Evolutionary conservation across 352 stramenopile genomes (phyloP), one percentile per base, ranked within the genome.

Genomic region (Globisporangium orthogonon): DNA sequence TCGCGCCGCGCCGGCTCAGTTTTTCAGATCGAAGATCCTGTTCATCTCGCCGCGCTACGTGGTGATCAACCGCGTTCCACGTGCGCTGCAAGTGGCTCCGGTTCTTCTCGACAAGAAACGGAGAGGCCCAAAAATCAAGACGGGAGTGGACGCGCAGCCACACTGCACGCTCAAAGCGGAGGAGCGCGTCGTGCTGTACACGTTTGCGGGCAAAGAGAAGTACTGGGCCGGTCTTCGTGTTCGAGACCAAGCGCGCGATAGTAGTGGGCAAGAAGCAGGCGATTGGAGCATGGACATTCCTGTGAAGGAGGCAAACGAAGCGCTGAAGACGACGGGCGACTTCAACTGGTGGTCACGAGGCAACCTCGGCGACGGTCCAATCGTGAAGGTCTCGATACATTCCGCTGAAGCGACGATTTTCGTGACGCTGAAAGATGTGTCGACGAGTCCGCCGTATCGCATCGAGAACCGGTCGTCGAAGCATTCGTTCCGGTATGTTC

Each of bases 381-480:
- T 85, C 45, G 82, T 77, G 58, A 91, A 82, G 49, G 55, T 91
- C 7, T 66, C 64, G 28, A 71, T 88, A 9, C 78, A 89, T 51
- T 74, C 76, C 15, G 56, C 70, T 1, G 71, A 86, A 10, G 76
- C 89, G 55, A 91, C 69, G 9, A 83, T 92, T n/a, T 92, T 86
- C 37, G 66, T 71, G 7, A 83, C 69, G 17, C 61, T 93, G 11
- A 83, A 66, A 23, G 86, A 95, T 55, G 78, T 87, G 53, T 92
- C 84, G 6, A 49, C 61, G 14, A 77, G 66, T 0, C 84, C 86
- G 14, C 78, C 71, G 17, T 91, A 93, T 52, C 86, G 86, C 14
- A 92, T 95, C 50, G 86, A 95, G 55, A 95, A 95, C 59, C 82
- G 86, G 2, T 95, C 82, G 40, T 89, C 75, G 11, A 73, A 67